Base-by-base conservation (phyloP, 2,329 filamentous ascomycete genomes). In the Penicillium aurantiogriseum region DNA sequence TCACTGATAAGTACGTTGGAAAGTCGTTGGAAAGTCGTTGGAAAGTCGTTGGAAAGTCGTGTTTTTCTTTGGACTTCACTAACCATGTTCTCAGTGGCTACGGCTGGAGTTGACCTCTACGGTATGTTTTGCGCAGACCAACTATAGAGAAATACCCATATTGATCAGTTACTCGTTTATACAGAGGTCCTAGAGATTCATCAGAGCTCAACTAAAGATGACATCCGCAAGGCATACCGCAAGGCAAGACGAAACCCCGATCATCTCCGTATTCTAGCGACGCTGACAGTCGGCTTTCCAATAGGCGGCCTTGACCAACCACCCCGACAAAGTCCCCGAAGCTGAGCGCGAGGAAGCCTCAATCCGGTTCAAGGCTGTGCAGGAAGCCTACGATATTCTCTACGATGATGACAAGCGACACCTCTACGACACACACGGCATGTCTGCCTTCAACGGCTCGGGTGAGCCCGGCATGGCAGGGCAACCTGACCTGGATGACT, bases 321-420 rank as follows among this genome's bases (percentile, higher is more conserved):
- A 99, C 72, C 94, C 94, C 46, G 94, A 99, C 79, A 99, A 99
- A 80, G 94, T 96, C 56, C 82, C 92, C 67, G 91, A 93, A 76
- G 86, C 89, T 29, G 87, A 92, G 71, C 88, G 93, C 66, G 88
- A 87, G 72, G 89, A 88, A 65, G 91, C 94, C 59, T 94, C 97
- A 75, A 83, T 87, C 71, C 92, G 88, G 71, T 99, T 99, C 86
- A 99, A 99, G 79, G 81, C 87, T 54, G 88, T 96, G 57, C 92
- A 90, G 59, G 89, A 95, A 78, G 94, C 94, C 67, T 99, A 99
- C 81, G 94, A 99, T 74, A 97, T 99, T 72, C 91, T 99, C 55
- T 89, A 86, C 78, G 93, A 99, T 81, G 93, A 97, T 62, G 87
- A 97, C 61, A 97, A 96, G 76, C 89, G 94, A 70, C 84, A 90